A percentile compares a stretch with the other conserved stretches of the same genome.
Conservation (phyloP, 2,329 filamentous ascomycete genomes). For the Paraconiothyrium sp. region DNA sequence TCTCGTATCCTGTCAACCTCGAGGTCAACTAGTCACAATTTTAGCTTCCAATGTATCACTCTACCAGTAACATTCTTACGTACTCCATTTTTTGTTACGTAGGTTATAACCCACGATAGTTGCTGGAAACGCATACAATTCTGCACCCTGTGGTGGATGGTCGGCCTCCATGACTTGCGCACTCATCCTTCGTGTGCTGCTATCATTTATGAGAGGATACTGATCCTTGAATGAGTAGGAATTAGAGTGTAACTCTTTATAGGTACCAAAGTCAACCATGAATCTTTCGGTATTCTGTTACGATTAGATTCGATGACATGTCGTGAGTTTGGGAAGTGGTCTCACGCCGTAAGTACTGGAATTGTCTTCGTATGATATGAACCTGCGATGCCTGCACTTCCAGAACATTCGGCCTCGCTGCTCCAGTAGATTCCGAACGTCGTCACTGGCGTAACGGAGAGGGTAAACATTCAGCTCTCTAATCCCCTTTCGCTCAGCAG, state of each 20-base stretch:
- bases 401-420: slow-evolving; percentile 18
- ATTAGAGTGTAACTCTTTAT: slow-evolving; percentile 16
- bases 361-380: slow-evolving; percentile 15
- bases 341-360: slow-evolving; percentile 14
- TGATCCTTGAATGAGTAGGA: neutral
- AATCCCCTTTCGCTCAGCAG: slow-evolving; percentile 3
- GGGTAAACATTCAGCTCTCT: slow-evolving; percentile 14
- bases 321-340: neutral
- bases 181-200: neutral
- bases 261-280: slow-evolving; percentile 20
- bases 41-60: neutral
- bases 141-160: slow-evolving; percentile 32
- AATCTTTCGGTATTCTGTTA: slow-evolving; percentile 16
- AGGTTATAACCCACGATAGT: slow-evolving; percentile 16
- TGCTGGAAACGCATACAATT: slow-evolving; percentile 29
- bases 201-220: neutral
- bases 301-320: neutral
- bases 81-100: slow-evolving; percentile 21
- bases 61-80: neutral
- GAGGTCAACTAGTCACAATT: slow-evolving; percentile 15
- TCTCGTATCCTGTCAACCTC: slow-evolving; percentile 17
- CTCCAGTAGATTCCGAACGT: slow-evolving; percentile 9
- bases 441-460: slow-evolving; percentile 3
- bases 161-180: neutral
- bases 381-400: slow-evolving; percentile 15